Conservation (phyloP, 2,329 filamentous ascomycete species). For the Trichoderma semiorbis region DNA sequence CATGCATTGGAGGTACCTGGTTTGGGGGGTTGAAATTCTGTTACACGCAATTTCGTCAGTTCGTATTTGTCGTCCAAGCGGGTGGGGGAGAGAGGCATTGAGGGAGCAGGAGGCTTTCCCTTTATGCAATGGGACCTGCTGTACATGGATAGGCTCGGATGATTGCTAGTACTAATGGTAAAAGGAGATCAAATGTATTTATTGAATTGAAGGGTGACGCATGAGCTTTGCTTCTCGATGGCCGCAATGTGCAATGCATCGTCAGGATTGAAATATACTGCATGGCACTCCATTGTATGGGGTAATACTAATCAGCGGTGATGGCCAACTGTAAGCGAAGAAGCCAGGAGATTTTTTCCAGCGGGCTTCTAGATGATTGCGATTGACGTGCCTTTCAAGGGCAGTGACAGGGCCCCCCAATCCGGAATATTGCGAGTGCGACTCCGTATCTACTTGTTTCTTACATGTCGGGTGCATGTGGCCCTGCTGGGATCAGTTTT, state of each 20-base stretch:
- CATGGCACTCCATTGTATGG: background rate
- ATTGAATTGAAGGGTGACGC: no score
- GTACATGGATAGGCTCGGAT: background rate
- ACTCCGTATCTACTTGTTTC: background rate
- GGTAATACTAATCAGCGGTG: background rate
- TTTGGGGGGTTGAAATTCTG: background rate
- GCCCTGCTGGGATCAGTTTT: background rate
- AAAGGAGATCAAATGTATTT: background rate
- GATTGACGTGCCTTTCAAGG: background rate
- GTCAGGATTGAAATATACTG: background rate
- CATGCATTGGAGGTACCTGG: background rate
- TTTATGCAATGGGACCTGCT: background rate
- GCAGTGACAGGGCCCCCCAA: background rate
- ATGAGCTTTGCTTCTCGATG: background rate
- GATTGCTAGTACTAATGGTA: background rate
- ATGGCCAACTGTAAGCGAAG: background rate
- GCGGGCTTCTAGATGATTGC: constrained; percentile 2
- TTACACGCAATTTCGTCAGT: background rate
- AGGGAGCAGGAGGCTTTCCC: background rate
- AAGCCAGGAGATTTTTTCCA: background rate
- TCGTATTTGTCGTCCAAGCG: background rate
- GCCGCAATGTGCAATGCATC: background rate
- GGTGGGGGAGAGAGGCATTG: background rate
- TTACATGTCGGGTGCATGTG: background rate
- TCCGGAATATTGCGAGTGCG: background rate